phyloP scores from a whole-genome alignment of 2,329 filamentous ascomycete genomes.

The Septoria petroselini region DNA sequence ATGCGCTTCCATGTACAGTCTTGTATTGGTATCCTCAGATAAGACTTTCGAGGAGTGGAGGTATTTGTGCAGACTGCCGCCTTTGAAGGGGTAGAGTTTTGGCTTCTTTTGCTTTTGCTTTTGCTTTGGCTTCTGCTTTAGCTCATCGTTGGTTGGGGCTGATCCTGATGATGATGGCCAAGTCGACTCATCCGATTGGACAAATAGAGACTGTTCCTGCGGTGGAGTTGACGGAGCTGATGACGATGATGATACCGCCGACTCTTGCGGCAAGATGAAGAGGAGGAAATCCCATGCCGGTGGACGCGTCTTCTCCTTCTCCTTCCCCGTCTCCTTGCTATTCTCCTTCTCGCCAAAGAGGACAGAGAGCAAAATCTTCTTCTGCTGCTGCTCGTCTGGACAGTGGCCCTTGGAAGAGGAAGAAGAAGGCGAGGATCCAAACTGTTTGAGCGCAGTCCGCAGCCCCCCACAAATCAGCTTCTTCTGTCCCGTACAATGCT shows the following conservation, averaged over 20 bases:
- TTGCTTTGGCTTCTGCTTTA: no score
- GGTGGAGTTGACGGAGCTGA: no score
- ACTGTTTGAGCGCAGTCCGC: not conserved
- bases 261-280: constrained; percentile 10
- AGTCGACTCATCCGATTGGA: no score
- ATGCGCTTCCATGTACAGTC: constrained; percentile 13
- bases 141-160: no score
- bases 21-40: not conserved
- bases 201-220: no score
- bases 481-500: constrained; percentile 1
- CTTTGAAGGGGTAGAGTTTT: not conserved
- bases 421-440: not conserved
- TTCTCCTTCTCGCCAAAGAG: not conserved
- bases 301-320: no score
- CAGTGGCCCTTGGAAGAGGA: not conserved
- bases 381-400: no score
- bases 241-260: not conserved
- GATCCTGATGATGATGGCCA: no score
- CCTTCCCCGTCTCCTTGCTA: no score
- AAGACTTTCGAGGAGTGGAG: not conserved
- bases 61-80: constrained; percentile 1
- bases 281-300: not conserved
- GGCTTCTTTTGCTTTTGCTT: not conserved
- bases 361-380: no score
- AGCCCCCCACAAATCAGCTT: constrained; percentile 1